A percentile compares a stretch with the other conserved stretches of the same genome.
phyloP scores from a whole-genome alignment of 179 eudicot genomes.

The Beta lomatogona region DNA sequence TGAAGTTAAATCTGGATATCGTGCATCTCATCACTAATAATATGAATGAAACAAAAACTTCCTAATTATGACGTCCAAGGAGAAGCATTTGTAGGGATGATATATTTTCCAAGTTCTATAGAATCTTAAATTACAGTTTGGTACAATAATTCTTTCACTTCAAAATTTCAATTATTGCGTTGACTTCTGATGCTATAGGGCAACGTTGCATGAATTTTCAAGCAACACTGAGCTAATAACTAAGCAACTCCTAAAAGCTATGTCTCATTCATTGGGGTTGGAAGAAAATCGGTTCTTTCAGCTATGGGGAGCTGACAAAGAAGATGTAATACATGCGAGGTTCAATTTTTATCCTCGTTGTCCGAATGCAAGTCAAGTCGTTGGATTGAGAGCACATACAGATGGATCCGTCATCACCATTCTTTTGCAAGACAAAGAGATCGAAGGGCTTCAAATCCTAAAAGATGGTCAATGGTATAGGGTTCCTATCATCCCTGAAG shows the following conservation, averaged over 20 bases:
- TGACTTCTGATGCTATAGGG: constrained; percentile 19
- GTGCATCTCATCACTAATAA: no score
- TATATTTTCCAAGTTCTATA: no score
- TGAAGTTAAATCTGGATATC: no score
- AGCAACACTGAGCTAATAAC: constrained; percentile 21
- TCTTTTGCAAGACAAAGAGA: constrained; percentile 55
- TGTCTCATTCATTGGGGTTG: constrained; percentile 46
- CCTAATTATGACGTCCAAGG: no score
- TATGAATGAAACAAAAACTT: no score
- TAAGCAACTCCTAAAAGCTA: constrained; percentile 40
- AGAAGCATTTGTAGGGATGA: no score
- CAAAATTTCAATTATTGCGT: no score
- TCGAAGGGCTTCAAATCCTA: constrained; percentile 55
- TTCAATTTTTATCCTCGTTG: constrained; percentile 58
- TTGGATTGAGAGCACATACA: constrained; percentile 52
- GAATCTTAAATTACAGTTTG: no score
- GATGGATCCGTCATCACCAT: constrained; percentile 54
- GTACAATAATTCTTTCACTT: no score
- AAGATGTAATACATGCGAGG: constrained; percentile 37
- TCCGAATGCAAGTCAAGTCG: constrained; percentile 39
- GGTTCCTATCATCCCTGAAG: constrained; percentile 53
- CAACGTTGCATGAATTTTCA: constrained; percentile 37
- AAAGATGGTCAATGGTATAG: constrained; percentile 54
- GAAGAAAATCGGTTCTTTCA: constrained; percentile 44
- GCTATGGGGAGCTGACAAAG: constrained; percentile 37